Evolutionary conservation across 108 stramenopile species (phyloP).

Genomic region (Epithemia pelagica): DNA sequence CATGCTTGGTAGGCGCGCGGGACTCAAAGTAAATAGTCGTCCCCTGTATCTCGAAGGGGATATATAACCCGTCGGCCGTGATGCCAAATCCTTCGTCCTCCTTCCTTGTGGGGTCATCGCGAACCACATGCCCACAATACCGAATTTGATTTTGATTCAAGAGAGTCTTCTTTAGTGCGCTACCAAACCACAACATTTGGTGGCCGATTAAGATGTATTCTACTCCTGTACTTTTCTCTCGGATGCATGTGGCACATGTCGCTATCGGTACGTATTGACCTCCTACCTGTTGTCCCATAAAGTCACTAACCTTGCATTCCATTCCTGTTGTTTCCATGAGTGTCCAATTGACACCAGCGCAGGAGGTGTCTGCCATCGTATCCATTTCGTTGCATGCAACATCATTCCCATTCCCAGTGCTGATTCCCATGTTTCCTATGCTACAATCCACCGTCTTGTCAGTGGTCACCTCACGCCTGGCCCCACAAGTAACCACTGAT

Average conservation of each 20-base stretch:
- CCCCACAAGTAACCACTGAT: background rate
- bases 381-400: slow-evolving; percentile 1
- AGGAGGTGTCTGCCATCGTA: background rate
- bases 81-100: too few species aligned
- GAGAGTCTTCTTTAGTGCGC: background rate
- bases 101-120: too few species aligned
- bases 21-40: too few species aligned
- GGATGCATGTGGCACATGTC: background rate
- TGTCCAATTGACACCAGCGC: background rate
- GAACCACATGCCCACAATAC: too few species aligned
- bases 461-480: background rate
- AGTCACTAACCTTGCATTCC: background rate
- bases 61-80: too few species aligned
- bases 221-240: background rate
- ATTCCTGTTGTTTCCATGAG: background rate
- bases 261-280: background rate
- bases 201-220: background rate
- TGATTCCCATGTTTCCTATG: background rate
- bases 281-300: background rate
- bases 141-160: background rate
- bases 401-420: background rate
- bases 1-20: too few species aligned
- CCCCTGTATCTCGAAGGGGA: too few species aligned
- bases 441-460: background rate
- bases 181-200: background rate